Evolutionary conservation across 2,329 filamentous ascomycete genomes (phyloP), one percentile per base, ranked within the genome.

Genomic region (Dendrostoma leiphaemia): DNA sequence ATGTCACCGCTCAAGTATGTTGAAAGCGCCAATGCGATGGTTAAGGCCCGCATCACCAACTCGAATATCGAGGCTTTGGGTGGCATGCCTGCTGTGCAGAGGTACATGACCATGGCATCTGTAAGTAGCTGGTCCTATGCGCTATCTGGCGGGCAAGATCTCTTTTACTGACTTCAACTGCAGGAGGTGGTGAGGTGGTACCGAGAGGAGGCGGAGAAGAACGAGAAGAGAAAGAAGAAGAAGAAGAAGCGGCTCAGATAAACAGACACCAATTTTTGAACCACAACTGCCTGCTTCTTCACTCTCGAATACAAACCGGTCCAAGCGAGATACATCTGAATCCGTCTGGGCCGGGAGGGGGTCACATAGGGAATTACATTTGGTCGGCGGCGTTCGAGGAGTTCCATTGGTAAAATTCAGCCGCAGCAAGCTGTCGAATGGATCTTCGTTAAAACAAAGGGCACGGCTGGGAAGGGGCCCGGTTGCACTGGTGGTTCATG

Each of bases 111-210:
- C n/a, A 31, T 48, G 26, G 51, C 51, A 10, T 43, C 55, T 35
- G 55, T 57, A 31, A 54, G 51, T 19, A 13, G 3, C 2, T n/a
- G n/a, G n/a, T n/a, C n/a, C n/a, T n/a, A n/a, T n/a, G n/a, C n/a
- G n/a, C n/a, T n/a, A n/a, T n/a, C n/a, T n/a, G n/a, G n/a, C n/a
- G n/a, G n/a, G n/a, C n/a, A n/a, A n/a, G n/a, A n/a, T n/a, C n/a
- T n/a, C n/a, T 15, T 3, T n/a, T n/a, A 34, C 51, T 57, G 21
- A 57, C 24, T 28, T 15, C 2, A 9, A 13, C 12, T 29, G 23
- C 21, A 57, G 55, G 55, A 57, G 47, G 51, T 57, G 7, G 55
- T 54, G 21, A 57, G 55, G 32, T 57, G 55, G 51, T 57, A 54
- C 50, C 24, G 24, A 31, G 21, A 51, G 19, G 44, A 34, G 13